Conservation (phyloP, 164 flowering plant species). For the Annona squamosa region DNA sequence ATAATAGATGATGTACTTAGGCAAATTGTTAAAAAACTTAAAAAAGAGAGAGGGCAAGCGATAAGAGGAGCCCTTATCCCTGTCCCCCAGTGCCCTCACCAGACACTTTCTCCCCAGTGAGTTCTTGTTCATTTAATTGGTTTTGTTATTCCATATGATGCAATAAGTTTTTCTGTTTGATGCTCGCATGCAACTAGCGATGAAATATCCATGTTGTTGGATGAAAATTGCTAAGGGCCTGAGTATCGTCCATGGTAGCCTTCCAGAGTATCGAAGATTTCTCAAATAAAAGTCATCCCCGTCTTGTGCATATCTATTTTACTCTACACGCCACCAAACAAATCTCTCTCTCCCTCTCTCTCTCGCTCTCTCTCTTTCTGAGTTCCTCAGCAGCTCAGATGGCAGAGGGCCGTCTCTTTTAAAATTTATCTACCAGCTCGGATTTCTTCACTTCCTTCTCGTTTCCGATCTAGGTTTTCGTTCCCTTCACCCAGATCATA, state of each 20-base stretch:
- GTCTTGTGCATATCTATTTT: background rate
- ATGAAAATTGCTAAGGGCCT: background rate
- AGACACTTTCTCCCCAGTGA: too few relatives aligned
- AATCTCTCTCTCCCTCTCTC: background rate
- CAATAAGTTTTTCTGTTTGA: too few relatives aligned
- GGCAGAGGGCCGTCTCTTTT: constrained; percentile 11
- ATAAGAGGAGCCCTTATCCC: too few relatives aligned
- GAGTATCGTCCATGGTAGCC: background rate
- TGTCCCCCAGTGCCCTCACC: too few relatives aligned
- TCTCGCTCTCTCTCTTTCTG: constrained; percentile 2
- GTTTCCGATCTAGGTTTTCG: constrained; percentile 14
- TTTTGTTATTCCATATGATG: too few relatives aligned
- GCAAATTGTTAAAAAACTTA: too few relatives aligned
- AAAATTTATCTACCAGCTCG: constrained; percentile 3
- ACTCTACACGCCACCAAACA: constrained; percentile 1
- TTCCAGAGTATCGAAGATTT: background rate
- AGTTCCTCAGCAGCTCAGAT: constrained; percentile 4
- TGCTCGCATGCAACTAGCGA: too few relatives aligned
- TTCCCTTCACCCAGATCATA: constrained; percentile 16
- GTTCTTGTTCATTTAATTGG: too few relatives aligned
- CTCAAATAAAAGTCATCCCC: constrained; percentile 1
- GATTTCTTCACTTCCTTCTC: background rate
- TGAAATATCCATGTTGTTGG: too few relatives aligned
- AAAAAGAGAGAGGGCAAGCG: too few relatives aligned
- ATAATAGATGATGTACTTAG: too few relatives aligned